These are phyloP conservation scores for Suillus hirtellus DNA, from an alignment of 768 basidiomycete genomes.

Conservation along the genomic window DNA sequence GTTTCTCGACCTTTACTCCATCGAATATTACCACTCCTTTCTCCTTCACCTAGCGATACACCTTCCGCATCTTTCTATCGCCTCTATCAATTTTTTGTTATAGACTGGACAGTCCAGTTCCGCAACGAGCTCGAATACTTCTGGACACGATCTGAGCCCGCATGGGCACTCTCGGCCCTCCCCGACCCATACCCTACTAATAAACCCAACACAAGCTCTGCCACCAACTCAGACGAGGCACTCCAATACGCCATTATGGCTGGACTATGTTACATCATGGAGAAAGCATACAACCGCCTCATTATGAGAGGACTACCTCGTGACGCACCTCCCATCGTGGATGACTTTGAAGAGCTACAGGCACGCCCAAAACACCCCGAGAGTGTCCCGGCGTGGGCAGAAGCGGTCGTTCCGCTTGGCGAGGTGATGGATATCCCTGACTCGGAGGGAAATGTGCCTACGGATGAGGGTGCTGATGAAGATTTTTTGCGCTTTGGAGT, in stretches of 20 bases:
- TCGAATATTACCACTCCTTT: conserved; percentile 2
- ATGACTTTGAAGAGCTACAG: conserved; percentile 33
- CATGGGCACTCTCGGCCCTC: conserved; percentile 17
- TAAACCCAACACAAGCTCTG: neutral
- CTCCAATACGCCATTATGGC: conserved; percentile 29
- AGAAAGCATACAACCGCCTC: conserved; percentile 29
- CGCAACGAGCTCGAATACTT: conserved; percentile 38
- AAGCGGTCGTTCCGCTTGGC: conserved; percentile 18
- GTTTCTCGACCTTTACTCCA: neutral
- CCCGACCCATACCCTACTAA: conserved; percentile 16
- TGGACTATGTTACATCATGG: conserved; percentile 30
- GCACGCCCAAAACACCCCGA: conserved; percentile 32
- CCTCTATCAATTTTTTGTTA: conserved; percentile 34
- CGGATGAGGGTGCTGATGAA: conserved; percentile 10
- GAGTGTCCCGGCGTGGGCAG: conserved; percentile 29
- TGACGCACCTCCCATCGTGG: conserved; percentile 29
- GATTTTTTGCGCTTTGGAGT: neutral
- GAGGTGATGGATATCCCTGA: conserved; percentile 23
- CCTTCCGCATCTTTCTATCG: conserved; percentile 34
- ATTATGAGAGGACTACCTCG: conserved; percentile 34
- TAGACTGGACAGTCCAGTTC: conserved; percentile 24
- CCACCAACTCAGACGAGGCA: conserved; percentile 18
- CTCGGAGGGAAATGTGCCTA: conserved; percentile 11
- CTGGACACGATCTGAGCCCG: conserved; percentile 13
- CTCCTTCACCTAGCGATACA: conserved; percentile 21